phyloP scores from a whole-genome alignment of 2,329 filamentous ascomycete genomes.

The Boeremia exigua region DNA sequence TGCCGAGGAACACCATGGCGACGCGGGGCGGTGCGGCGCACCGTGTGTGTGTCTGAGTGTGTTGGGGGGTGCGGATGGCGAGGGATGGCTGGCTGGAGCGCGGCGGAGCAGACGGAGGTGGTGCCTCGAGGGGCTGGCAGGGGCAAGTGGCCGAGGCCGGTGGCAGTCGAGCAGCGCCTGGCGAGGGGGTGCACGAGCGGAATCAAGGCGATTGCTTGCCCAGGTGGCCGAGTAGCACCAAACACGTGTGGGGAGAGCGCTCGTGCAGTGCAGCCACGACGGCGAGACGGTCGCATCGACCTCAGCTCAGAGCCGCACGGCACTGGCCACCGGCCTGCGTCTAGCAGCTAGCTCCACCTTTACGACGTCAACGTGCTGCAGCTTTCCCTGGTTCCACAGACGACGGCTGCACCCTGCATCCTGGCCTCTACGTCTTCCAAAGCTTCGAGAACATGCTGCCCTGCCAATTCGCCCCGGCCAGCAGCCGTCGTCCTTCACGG shows the following conservation, averaged over 20 bases:
- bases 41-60: neutral
- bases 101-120: slow-evolving; percentile 17
- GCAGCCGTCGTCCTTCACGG: neutral
- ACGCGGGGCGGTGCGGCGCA: slow-evolving; percentile 18
- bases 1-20: slow-evolving; percentile 86
- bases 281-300: slow-evolving; percentile 10
- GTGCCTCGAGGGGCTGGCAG: slow-evolving; percentile 15
- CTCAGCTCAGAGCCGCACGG: neutral
- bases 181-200: neutral
- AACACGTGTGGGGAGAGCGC: slow-evolving; percentile 16
- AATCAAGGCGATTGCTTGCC: slow-evolving; percentile 5
- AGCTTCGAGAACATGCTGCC: no score
- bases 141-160: slow-evolving; percentile 16
- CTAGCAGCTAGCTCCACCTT: slow-evolving; percentile 15
- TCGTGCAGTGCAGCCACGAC: slow-evolving; percentile 15
- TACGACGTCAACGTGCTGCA: slow-evolving; percentile 19
- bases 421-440: neutral
- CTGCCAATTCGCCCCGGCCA: no score
- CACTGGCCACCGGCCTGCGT: slow-evolving; percentile 1
- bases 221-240: slow-evolving; percentile 11
- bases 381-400: slow-evolving; percentile 9
- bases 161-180: slow-evolving; percentile 4
- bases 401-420: neutral
- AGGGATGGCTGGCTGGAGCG: slow-evolving; percentile 11
- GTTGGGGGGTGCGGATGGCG: slow-evolving; percentile 11